phyloP scores from a whole-genome alignment of 139 green algal genomes.

The Coelastrella sp. region DNA sequence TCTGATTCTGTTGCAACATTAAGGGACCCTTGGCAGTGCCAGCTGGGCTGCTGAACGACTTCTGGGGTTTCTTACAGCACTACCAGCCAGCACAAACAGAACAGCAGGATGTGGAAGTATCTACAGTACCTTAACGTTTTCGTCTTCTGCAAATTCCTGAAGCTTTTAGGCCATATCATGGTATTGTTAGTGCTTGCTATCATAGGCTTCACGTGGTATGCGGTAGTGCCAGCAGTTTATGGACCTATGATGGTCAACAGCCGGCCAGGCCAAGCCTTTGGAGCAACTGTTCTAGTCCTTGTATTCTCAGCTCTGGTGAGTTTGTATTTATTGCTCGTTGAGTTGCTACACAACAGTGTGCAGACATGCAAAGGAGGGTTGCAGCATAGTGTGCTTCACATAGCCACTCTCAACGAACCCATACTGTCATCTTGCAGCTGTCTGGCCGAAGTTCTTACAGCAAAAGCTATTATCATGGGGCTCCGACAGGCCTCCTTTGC shows the following conservation, averaged over 20 bases:
- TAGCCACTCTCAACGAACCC: too few species aligned
- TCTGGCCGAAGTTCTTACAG: too few species aligned
- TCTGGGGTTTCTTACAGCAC: not conserved
- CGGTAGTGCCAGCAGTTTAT: conserved; percentile 70
- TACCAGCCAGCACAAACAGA: not conserved
- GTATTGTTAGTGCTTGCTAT: conserved; percentile 86
- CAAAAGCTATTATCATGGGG: too few species aligned
- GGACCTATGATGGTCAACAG: conserved; percentile 50
- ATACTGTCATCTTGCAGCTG: too few species aligned
- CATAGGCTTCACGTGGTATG: conserved; percentile 76
- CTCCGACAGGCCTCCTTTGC: too few species aligned
- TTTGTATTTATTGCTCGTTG: not conserved
- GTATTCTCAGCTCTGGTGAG: conserved; percentile 69
- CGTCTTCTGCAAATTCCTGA: conserved; percentile 68
- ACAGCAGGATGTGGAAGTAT: conserved; percentile 43
- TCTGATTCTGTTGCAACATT: too few species aligned
- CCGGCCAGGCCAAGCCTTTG: conserved; percentile 29
- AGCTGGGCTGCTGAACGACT: too few species aligned
- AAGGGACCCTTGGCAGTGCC: too few species aligned
- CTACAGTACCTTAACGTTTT: conserved; percentile 62
- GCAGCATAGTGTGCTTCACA: too few species aligned
- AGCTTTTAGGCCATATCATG: conserved; percentile 82
- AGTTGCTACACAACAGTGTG: too few species aligned
- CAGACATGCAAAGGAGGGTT: too few species aligned
- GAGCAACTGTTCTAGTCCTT: conserved; percentile 50